phyloP scores from a whole-genome alignment of 2,329 filamentous ascomycete species.

The Aspergillus brasiliensis region DNA sequence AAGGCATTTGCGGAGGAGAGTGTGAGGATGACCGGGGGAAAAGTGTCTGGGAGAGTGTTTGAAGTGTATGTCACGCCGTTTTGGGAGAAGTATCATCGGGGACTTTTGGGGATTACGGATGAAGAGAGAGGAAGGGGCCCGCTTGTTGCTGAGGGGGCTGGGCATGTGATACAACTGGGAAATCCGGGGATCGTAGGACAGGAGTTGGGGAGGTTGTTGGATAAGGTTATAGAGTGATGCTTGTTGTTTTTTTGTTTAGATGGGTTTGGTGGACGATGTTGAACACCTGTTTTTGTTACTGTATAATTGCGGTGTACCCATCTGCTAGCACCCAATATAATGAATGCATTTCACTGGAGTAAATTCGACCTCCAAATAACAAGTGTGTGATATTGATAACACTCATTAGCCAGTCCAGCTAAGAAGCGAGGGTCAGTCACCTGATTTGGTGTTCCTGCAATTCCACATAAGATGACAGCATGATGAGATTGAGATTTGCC shows the following conservation, averaged over 20 bases:
- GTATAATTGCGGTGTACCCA: not conserved
- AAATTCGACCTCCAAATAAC: no score
- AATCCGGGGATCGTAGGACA: conserved; percentile 51
- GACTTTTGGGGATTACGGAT: conserved; percentile 49
- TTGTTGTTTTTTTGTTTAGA: not conserved
- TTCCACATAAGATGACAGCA: conserved; percentile 60
- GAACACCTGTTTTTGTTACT: no score
- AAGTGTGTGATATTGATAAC: no score
- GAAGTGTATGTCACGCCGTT: conserved; percentile 56
- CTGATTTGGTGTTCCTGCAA: conserved; percentile 54
- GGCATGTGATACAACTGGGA: conserved; percentile 60
- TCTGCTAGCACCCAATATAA: not conserved
- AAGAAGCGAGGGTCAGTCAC: conserved; percentile 62
- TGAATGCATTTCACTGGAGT: no score
- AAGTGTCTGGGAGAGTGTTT: conserved; percentile 43
- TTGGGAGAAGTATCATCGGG: conserved; percentile 59
- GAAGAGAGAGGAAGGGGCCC: conserved; percentile 46
- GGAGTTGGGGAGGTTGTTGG: conserved; percentile 25
- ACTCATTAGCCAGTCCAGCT: conserved; percentile 46
- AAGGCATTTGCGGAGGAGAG: conserved; percentile 55
- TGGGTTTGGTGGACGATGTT: not conserved
- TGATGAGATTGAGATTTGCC: no score
- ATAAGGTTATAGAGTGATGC: conserved; percentile 10
- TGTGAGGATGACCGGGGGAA: conserved; percentile 23
- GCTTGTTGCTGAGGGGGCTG: conserved; percentile 52